Percentiles rank a stretch among this genome's conserved stretches.
Conservation (phyloP, 2,329 filamentous ascomycete species). For the Hypoxylon sp. region DNA sequence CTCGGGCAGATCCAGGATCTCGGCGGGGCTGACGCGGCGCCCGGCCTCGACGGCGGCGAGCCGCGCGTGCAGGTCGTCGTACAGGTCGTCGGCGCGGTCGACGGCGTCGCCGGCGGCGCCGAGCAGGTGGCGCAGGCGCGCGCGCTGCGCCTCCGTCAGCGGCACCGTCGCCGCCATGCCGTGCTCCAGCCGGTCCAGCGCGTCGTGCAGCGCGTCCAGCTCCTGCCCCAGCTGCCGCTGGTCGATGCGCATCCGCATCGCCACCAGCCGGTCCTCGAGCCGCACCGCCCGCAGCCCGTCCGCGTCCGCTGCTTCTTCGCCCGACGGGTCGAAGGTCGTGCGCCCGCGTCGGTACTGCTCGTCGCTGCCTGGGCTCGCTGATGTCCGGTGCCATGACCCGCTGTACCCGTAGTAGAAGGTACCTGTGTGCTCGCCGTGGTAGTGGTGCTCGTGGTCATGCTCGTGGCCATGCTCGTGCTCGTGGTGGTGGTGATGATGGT, state of each 20-base stretch:
- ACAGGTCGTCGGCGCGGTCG: conserved; percentile 1
- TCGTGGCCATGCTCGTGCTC: neutral
- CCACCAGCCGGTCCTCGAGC: conserved; percentile 15
- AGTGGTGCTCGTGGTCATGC: neutral
- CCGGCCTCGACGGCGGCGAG: conserved; percentile 7
- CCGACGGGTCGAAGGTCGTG: too few species aligned
- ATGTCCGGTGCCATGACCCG: too few species aligned
- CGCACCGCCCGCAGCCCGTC: too few species aligned
- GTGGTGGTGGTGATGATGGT: neutral
- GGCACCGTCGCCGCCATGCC: neutral
- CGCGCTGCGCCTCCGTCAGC: neutral
- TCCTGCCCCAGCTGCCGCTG: neutral
- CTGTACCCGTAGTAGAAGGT: neutral
- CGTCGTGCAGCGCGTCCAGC: conserved; percentile 1
- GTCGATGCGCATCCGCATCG: conserved; percentile 13
- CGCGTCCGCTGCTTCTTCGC: too few species aligned
- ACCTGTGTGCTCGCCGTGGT: too few species aligned
- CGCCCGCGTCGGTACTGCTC: too few species aligned
- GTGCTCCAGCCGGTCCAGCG: neutral
- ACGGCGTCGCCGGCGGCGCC: neutral
- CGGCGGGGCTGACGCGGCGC: neutral
- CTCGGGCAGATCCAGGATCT: neutral
- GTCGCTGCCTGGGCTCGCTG: too few species aligned
- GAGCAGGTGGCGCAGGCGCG: neutral
- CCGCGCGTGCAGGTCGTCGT: neutral